phyloP scores from a whole-genome alignment of 352 stramenopile species.

The Phytopythium mirpurense region DNA sequence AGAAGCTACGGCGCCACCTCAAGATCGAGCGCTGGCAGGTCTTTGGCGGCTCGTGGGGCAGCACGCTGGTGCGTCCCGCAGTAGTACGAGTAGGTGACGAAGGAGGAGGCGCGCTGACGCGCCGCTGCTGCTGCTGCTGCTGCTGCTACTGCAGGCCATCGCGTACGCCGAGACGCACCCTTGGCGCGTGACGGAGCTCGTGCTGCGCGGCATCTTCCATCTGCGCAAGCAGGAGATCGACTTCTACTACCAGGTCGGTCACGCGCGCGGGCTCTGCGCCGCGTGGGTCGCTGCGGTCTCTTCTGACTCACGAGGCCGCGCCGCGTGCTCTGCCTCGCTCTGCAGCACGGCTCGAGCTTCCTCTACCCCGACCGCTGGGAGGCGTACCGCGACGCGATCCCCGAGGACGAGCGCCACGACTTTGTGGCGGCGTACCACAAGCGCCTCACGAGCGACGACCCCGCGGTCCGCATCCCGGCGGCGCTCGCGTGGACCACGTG shows the following conservation, averaged over 20 bases:
- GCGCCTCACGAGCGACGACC: conserved; percentile 82
- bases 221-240: conserved; percentile 89
- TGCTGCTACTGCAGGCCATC: too few species aligned
- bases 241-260: conserved; percentile 87
- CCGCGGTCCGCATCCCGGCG: conserved; percentile 73
- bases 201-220: conserved; percentile 92
- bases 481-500: conserved; percentile 89
- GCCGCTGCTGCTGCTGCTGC: too few species aligned
- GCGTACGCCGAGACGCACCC: conserved; percentile 91
- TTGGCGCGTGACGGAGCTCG: conserved; percentile 70
- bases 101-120: too few species aligned
- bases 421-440: conserved; percentile 88
- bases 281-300: too few species aligned
- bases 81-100: too few species aligned
- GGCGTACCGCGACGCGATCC: conserved; percentile 84
- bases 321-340: not conserved
- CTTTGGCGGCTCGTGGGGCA: conserved; percentile 94
- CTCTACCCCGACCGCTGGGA: conserved; percentile 91
- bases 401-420: conserved; percentile 73
- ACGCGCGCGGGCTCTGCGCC: too few species aligned
- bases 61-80: conserved; percentile 65
- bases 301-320: too few species aligned
- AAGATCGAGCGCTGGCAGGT: conserved; percentile 90
- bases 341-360: conserved; percentile 75
- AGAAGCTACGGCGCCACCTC: conserved; percentile 84